Evolutionary conservation across 148 eudicot species (phyloP).

Genomic region (Camellia sinensis): DNA sequence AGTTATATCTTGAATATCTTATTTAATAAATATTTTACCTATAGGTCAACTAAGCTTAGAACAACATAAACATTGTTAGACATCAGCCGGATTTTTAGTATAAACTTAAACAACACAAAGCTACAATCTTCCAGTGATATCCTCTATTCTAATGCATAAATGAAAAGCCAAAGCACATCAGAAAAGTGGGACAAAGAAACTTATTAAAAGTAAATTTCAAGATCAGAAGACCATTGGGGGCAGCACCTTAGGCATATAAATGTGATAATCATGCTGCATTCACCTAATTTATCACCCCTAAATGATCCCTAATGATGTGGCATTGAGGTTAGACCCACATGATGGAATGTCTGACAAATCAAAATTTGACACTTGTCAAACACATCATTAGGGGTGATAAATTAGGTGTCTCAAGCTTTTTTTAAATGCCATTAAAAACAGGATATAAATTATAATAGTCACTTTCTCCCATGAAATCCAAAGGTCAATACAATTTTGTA

Average conservation of each 20-base stretch:
- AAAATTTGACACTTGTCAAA: too few relatives aligned
- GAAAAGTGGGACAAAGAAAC: neutral
- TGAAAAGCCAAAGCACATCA: neutral
- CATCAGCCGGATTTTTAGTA: neutral
- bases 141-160: slow-evolving; percentile 5
- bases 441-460: neutral
- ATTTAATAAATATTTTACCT: neutral
- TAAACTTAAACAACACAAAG: too few relatives aligned
- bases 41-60: neutral
- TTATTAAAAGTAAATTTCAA: too few relatives aligned
- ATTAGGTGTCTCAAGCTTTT: too few relatives aligned
- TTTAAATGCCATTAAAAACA: neutral
- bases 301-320: too few relatives aligned
- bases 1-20: neutral
- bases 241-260: neutral
- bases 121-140: neutral
- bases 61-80: neutral
- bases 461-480: neutral
- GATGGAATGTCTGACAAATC: too few relatives aligned
- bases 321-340: too few relatives aligned
- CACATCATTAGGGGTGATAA: too few relatives aligned
- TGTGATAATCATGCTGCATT: too few relatives aligned
- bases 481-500: neutral
- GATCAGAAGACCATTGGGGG: neutral
- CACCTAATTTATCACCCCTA: too few relatives aligned